Evolutionary conservation across 1,284 basidiomycete genomes (phyloP).

Genomic region (Apiotrichum brassicae): DNA sequence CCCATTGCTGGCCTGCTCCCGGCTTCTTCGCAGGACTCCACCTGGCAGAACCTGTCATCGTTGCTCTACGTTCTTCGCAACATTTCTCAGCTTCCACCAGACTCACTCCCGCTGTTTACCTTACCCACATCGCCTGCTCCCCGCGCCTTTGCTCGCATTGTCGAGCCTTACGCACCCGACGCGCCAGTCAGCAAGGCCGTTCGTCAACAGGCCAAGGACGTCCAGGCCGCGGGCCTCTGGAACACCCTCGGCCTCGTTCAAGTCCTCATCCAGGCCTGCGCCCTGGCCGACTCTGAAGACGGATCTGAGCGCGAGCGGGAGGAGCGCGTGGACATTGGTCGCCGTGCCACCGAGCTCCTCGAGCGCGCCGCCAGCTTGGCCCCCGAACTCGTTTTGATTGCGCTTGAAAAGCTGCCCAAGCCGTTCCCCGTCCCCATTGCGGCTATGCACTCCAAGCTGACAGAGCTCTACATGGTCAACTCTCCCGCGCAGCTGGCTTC

Average conservation of each 20-base stretch:
- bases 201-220: conserved; percentile 62
- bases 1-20: conserved; percentile 47
- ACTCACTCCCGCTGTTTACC: conserved; percentile 84
- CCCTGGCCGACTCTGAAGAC: conserved; percentile 27
- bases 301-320: conserved; percentile 59
- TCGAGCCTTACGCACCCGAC: conserved; percentile 64
- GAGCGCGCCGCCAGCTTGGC: conserved; percentile 77
- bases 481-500: conserved; percentile 70
- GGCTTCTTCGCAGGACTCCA: conserved; percentile 48
- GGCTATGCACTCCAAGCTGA: conserved; percentile 77
- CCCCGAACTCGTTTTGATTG: conserved; percentile 91
- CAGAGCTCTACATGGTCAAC: conserved; percentile 72
- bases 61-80: conserved; percentile 83
- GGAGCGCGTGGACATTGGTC: conserved; percentile 63
- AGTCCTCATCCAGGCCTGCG: conserved; percentile 58
- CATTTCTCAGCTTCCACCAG: conserved; percentile 75
- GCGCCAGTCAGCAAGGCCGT: conserved; percentile 27
- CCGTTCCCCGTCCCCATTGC: conserved; percentile 80
- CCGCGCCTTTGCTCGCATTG: conserved; percentile 70
- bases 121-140: conserved; percentile 74
- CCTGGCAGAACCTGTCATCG: conserved; percentile 77
- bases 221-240: conserved; percentile 80
- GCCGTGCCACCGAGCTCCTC: conserved; percentile 76
- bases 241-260: conserved; percentile 88
- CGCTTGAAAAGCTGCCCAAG: conserved; percentile 78